Evolutionary conservation across 2,329 filamentous ascomycete species (phyloP), one percentile per base, ranked within the genome.

Genomic region (Alternaria gansuensis): DNA sequence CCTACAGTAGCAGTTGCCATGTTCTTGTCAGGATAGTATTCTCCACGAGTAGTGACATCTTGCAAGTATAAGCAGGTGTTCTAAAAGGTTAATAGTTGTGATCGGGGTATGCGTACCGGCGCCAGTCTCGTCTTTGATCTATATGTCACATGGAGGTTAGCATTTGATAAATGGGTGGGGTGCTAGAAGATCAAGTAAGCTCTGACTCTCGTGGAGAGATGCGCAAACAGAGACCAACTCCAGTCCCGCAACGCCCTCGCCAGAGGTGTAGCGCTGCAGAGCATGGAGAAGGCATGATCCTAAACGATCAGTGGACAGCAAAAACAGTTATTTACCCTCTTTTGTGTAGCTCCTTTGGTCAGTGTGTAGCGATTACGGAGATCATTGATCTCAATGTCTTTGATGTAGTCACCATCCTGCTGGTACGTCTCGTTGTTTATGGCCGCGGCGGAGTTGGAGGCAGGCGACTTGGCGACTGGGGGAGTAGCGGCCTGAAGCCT

Each of bases 51-150:
- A 48, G 95, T 99, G 84, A 99, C 92, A 93, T 99, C 95, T 98
- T 93, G 80, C 77, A 82, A 77, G 82, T 75, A 85, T 87, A 82
- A 88, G 86, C 83, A 86, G 82, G 75, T 79, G 79, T 82, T 82
- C 82, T 77, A 81, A 79, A 79, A 80, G 69, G 75, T 63, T 83
- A 87, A 87, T 92, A 23, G 83, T 87, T 75, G 88, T 63, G 40
- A 87, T 87, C 55, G 85, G 85, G 70, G 95, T 91, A 87, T 85
- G 83, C 93, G 89, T 99, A 99, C 95, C 95, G 86, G 95, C 94
- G 86, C 95, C 95, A 89, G 94, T 98, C 76, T 97, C 92, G 84
- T 97, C 94, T 90, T 97, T 96, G 76, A 99, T 99, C 95, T 99
- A 93, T 74, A 91, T 90, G 81, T 88, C 88, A 95, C 85, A 89